phyloP scores from a whole-genome alignment of 768 basidiomycete species.

The Lactarius tabidus region DNA sequence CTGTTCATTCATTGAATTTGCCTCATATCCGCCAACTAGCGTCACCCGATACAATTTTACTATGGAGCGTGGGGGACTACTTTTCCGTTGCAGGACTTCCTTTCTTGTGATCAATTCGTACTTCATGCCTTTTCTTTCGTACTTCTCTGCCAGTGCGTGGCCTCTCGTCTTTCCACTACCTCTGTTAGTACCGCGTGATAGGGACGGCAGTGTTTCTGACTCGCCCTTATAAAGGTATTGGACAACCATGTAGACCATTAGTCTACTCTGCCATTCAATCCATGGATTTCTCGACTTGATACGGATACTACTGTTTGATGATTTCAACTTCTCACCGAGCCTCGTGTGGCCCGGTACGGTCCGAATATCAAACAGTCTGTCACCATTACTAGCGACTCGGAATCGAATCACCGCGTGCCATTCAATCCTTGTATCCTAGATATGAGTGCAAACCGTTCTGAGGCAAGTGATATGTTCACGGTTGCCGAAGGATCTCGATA shows the following conservation, averaged over 20 bases:
- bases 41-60: background rate
- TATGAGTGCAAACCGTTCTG: slow-evolving; percentile 15
- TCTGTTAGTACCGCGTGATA: no score
- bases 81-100: background rate
- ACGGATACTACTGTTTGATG: no score
- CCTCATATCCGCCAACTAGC: background rate
- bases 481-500: background rate
- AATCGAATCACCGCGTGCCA: background rate
- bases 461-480: slow-evolving; percentile 9
- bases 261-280: no score
- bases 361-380: background rate
- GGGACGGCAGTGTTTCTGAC: no score
- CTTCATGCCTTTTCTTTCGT: background rate
- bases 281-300: no score
- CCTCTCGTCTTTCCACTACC: no score
- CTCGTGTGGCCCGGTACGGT: background rate
- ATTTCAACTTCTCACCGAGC: no score
- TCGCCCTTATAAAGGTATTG: no score
- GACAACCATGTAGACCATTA: no score
- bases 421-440: background rate
- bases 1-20: background rate
- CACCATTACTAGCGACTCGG: no score
- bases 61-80: background rate
- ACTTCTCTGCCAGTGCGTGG: no score
- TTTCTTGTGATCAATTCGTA: background rate